Conservation (phyloP, 768 basidiomycete species). For the Termitomyces sp. region DNA sequence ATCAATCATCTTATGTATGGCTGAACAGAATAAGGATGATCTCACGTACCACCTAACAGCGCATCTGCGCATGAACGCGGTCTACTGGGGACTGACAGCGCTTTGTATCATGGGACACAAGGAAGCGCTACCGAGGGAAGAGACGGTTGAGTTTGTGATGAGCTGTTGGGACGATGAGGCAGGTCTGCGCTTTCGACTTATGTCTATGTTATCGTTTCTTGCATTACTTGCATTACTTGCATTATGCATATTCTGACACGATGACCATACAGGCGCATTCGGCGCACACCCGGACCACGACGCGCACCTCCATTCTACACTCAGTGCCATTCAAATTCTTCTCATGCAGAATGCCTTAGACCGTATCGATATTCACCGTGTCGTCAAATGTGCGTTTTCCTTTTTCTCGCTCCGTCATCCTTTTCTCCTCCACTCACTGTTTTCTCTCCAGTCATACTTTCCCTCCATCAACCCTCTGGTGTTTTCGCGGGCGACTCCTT, state of each 20-base stretch:
- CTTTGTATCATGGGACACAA: conserved; percentile 74
- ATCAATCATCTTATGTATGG: background rate
- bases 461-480: conserved; percentile 82
- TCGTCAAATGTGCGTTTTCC: conserved; percentile 63
- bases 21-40: conserved; percentile 71
- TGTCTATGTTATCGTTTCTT: background rate
- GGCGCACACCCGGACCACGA: conserved; percentile 94
- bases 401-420: conserved; percentile 8
- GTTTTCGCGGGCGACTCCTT: conserved; percentile 87
- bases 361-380: conserved; percentile 62
- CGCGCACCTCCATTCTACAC: conserved; percentile 80
- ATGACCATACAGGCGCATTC: conserved; percentile 65
- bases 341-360: conserved; percentile 81
- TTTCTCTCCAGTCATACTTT: conserved; percentile 64
- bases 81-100: conserved; percentile 96
- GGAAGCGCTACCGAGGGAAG: conserved; percentile 78
- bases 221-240: background rate
- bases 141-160: conserved; percentile 87
- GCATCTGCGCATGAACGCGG: conserved; percentile 91
- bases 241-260: conserved; percentile 2
- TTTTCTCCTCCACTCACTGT: background rate
- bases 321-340: conserved; percentile 92
- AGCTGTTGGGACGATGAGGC: conserved; percentile 93
- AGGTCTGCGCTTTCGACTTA: conserved; percentile 40
- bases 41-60: conserved; percentile 87